Evolutionary conservation across 257 asterid genomes (phyloP).

Genomic region (Apocynum venetum): DNA sequence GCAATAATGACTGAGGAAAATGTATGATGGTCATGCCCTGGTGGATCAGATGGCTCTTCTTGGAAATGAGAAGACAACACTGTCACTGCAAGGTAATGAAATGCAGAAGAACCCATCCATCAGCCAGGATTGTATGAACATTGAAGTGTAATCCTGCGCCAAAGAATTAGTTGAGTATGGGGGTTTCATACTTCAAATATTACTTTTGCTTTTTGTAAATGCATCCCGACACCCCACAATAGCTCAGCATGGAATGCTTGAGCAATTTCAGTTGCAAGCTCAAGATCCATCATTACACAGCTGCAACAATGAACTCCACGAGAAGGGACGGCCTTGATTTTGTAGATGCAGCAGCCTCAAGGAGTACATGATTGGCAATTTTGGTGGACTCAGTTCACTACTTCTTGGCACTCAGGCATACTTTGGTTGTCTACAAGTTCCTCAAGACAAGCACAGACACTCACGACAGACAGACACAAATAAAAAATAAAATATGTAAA

Average conservation of each 20-base stretch:
- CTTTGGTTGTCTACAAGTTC: neutral
- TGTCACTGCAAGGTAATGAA: slow-evolving; percentile 56
- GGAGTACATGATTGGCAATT: neutral
- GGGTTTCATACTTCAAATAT: slow-evolving; percentile 41
- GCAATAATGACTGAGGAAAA: slow-evolving; percentile 50
- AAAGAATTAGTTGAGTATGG: slow-evolving; percentile 69
- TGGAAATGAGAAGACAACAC: slow-evolving; percentile 46
- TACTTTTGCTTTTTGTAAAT: slow-evolving; percentile 28
- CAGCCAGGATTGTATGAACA: slow-evolving; percentile 50
- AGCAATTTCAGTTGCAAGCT: slow-evolving; percentile 18
- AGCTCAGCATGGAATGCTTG: slow-evolving; percentile 34
- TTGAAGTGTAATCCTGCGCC: slow-evolving; percentile 69
- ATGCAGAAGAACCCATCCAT: slow-evolving; percentile 51
- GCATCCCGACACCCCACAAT: slow-evolving; percentile 42
- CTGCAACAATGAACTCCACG: neutral
- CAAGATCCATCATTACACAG: slow-evolving; percentile 11
- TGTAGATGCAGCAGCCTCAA: slow-evolving; percentile 1
- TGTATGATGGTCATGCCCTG: slow-evolving; percentile 58
- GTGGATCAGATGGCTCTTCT: slow-evolving; percentile 58
- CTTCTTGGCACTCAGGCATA: neutral
- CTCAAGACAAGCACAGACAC: neutral
- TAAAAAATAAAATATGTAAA: neutral
- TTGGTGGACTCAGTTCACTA: neutral
- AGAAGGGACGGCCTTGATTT: neutral
- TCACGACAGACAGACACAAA: neutral